Evolutionary conservation across 495 filamentous ascomycete genomes (phyloP).

Genomic region (Viridothelium virens): DNA sequence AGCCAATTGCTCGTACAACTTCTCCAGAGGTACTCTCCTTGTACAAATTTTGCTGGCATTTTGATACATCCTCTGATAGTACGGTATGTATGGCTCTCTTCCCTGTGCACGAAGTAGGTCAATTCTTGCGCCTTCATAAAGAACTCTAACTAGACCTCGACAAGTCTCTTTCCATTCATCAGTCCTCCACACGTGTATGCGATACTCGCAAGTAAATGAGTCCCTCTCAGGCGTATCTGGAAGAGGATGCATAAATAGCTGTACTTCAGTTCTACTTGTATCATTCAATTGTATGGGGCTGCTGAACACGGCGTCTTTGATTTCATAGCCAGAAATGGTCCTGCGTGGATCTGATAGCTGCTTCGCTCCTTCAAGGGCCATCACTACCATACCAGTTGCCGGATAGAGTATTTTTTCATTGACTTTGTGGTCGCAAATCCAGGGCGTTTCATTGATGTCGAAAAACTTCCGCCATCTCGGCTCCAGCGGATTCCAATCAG

Average conservation of each 20-base stretch:
- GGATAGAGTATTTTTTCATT: constrained; percentile 38
- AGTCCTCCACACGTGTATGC: not conserved
- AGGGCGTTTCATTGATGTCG: constrained; percentile 34
- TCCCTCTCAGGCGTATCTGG: not conserved
- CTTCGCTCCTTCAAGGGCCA: not conserved
- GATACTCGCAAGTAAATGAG: not conserved
- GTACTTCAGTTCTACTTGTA: not conserved
- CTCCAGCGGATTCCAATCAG: constrained; percentile 44
- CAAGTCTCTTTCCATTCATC: constrained; percentile 5
- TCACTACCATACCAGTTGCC: constrained; percentile 23
- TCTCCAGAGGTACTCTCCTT: not conserved
- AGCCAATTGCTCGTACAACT: constrained; percentile 13
- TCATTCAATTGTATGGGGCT: not conserved
- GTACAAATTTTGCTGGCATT: not conserved
- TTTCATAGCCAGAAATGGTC: not conserved
- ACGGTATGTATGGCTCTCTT: not conserved
- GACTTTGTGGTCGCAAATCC: constrained; percentile 39
- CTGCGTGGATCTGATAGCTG: not conserved
- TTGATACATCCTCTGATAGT: constrained; percentile 1
- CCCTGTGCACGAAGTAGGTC: not conserved
- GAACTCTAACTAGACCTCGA: not conserved
- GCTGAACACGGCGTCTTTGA: not conserved
- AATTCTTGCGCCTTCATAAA: not conserved
- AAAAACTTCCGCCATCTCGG: constrained; percentile 32
- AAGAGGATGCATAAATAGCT: constrained; percentile 4